Percentiles rank a stretch among this genome's conserved stretches.
Conservation (phyloP, 2,329 filamentous ascomycete genomes). For the Alternaria longipes region DNA sequence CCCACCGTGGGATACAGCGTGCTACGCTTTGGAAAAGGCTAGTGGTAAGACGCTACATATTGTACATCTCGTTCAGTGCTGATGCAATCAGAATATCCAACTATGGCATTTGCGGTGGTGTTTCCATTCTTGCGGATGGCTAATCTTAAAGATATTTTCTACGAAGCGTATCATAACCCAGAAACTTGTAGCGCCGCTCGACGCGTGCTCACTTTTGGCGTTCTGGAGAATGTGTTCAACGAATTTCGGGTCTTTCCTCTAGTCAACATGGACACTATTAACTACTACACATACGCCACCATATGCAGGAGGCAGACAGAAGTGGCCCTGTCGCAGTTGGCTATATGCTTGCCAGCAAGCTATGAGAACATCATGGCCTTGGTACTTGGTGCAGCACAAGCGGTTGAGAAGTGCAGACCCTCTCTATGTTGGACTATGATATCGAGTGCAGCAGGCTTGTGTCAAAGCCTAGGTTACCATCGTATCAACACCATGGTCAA, state of each 20-base stretch:
- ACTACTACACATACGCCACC: conserved; percentile 15
- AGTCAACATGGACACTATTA: conserved; percentile 21
- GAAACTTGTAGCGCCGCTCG: conserved; percentile 31
- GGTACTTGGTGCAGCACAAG: conserved; percentile 41
- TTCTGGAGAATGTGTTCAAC: conserved; percentile 40
- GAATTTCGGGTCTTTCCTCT: conserved; percentile 37
- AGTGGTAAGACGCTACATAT: conserved; percentile 34
- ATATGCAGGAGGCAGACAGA: conserved; percentile 56
- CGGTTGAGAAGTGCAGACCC: conserved; percentile 48
- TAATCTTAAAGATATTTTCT: conserved; percentile 36
- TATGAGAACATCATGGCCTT: conserved; percentile 51
- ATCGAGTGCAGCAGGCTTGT: conserved; percentile 43
- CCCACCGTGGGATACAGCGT: conserved; percentile 44
- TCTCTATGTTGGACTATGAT: conserved; percentile 47
- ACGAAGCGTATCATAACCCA: conserved; percentile 37
- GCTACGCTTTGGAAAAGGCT: conserved; percentile 36
- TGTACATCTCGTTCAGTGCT: neutral
- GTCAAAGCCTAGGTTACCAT: conserved; percentile 49
- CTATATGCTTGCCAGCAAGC: conserved; percentile 44
- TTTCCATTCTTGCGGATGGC: conserved; percentile 45
- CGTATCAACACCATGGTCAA: conserved; percentile 47
- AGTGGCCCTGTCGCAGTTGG: conserved; percentile 45
- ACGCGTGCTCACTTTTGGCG: conserved; percentile 41
- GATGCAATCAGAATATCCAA: conserved; percentile 35
- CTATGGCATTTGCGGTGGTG: conserved; percentile 43